Base-by-base conservation (phyloP, 257 asterid species). In the Primulina huaijiensis region DNA sequence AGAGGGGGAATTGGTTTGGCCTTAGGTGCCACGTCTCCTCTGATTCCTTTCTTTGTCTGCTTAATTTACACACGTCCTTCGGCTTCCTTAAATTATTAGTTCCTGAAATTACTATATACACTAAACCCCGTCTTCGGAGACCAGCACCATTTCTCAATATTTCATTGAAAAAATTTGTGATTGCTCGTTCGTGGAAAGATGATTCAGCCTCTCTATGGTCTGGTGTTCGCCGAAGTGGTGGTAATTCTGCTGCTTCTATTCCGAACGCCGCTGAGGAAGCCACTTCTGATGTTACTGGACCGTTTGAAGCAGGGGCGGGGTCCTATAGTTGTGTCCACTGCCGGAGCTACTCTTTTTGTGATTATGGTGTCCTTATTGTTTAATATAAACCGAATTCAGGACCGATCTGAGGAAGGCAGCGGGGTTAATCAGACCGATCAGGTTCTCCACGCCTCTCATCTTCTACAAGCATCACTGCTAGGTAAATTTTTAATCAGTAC, bases 261-360 rank as follows among this genome's bases (percentile, higher is more conserved):
- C 59, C 83, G 87, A 17, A 91, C 93, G 53, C 97, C 96, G 61
- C 29, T 89, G 69, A 81, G 96, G 56, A 87, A 83, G 59, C 93
- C 91, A 1, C 67, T 83, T 62, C 64, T 83, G 57, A 62, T 86
- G 52, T 34, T 81, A 57, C 81, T 91, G 59, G 96, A 89, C 76
- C 74, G 80, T 21, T n/a, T 83, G 72, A 91, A 91, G 82, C 91
- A 83, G 72, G 96, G 96, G 2, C 72, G 84, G 46, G 96, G 92
- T n/a, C 95, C 92, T 30, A 83, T 91, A 7, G 84, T 91, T 23
- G 88, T 88, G 3, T 72, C 86, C 64, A 87, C 96, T 19, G 90
- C 89, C 53, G 96, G 87, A 19, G 96, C 78, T 30, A 89, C 95
- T 10, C 74, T 91, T 60, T 75, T 87, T 6, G 72, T 84, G 5